phyloP scores from a whole-genome alignment of 2,329 filamentous ascomycete genomes.

The Talaromyces sp. region DNA sequence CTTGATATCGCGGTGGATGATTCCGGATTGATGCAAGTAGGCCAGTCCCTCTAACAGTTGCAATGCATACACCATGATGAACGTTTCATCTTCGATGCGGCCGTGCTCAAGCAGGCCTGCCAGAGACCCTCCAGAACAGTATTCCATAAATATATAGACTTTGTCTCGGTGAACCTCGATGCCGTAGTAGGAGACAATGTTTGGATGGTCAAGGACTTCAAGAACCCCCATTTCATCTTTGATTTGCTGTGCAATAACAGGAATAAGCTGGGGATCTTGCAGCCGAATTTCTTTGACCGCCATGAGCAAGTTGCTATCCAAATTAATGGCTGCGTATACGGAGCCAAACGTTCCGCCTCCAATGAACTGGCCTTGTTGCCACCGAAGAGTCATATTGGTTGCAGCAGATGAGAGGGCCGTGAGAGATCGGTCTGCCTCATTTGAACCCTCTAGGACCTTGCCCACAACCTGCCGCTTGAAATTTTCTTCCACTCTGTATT shows the following conservation, averaged over 20 bases:
- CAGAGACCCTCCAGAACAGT: slow-evolving; percentile 90
- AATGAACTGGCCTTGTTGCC: slow-evolving; percentile 98
- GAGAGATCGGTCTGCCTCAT: slow-evolving; percentile 90
- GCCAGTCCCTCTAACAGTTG: slow-evolving; percentile 90
- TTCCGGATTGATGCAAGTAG: slow-evolving; percentile 85
- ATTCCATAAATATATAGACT: slow-evolving; percentile 99
- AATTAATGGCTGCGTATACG: slow-evolving; percentile 94
- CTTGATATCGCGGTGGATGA: slow-evolving; percentile 96
- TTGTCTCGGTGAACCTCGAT: slow-evolving; percentile 98
- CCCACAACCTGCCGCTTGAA: slow-evolving; percentile 82
- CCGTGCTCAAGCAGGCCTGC: slow-evolving; percentile 88
- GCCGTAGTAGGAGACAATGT: slow-evolving; percentile 95
- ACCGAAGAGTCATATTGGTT: slow-evolving; percentile 90
- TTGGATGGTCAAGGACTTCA: slow-evolving; percentile 92
- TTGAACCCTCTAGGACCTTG: slow-evolving; percentile 85
- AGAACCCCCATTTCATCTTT: slow-evolving; percentile 95
- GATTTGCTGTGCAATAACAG: slow-evolving; percentile 88
- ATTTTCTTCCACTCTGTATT: slow-evolving; percentile 69
- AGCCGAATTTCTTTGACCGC: slow-evolving; percentile 97
- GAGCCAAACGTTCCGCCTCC: slow-evolving; percentile 96
- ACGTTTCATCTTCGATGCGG: slow-evolving; percentile 93
- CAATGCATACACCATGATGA: slow-evolving; percentile 92
- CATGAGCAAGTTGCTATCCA: slow-evolving; percentile 95
- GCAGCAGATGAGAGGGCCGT: slow-evolving; percentile 90
- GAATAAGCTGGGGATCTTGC: slow-evolving; percentile 93